A percentile compares a stretch with the other conserved stretches of the same genome.
Conservation (phyloP, 2,329 filamentous ascomycete genomes). For the Xylaria multiplex region DNA sequence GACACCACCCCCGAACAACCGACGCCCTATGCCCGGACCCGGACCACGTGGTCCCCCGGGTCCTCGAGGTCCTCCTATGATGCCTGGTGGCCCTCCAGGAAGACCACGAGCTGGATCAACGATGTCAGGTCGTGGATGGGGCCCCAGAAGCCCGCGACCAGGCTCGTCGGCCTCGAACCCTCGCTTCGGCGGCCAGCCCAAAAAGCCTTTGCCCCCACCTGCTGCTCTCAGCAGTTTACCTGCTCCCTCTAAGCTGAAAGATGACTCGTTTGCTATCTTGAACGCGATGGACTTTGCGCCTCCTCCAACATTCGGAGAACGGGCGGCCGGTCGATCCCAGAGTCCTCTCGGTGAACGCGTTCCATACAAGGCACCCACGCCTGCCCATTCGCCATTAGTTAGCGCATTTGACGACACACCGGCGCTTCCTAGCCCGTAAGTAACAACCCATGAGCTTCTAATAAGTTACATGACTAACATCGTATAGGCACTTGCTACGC, state of each 20-base stretch:
- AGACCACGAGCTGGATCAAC: slow-evolving; percentile 56
- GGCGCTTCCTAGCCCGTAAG: slow-evolving; percentile 90
- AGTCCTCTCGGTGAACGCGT: slow-evolving; percentile 71
- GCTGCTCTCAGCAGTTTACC: slow-evolving; percentile 78
- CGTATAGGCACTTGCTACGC: slow-evolving; percentile 72
- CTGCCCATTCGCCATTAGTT: slow-evolving; percentile 79
- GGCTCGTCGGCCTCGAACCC: slow-evolving; percentile 57
- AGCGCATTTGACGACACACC: slow-evolving; percentile 89
- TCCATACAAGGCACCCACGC: slow-evolving; percentile 79
- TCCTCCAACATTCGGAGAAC: slow-evolving; percentile 72
- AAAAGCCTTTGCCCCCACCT: slow-evolving; percentile 74
- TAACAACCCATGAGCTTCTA: slow-evolving; percentile 46
- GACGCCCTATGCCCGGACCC: slow-evolving; percentile 50
- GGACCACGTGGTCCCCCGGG: slow-evolving; percentile 46
- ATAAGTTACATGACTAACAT: slow-evolving; percentile 42
- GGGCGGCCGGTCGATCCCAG: slow-evolving; percentile 74
- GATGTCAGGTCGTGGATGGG: slow-evolving; percentile 52
- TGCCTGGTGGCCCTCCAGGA: slow-evolving; percentile 60
- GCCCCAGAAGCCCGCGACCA: slow-evolving; percentile 48
- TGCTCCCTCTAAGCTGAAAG: slow-evolving; percentile 84
- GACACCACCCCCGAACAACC: slow-evolving; percentile 80
- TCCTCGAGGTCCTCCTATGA: slow-evolving; percentile 52
- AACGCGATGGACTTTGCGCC: slow-evolving; percentile 87
- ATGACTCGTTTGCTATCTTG: slow-evolving; percentile 78
- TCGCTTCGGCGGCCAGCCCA: slow-evolving; percentile 54